A percentile compares a stretch with the other conserved stretches of the same genome.
These are phyloP conservation scores for Leptographium radiaticola DNA, from an alignment of 2,329 filamentous ascomycete species.

Conservation along the genomic window DNA sequence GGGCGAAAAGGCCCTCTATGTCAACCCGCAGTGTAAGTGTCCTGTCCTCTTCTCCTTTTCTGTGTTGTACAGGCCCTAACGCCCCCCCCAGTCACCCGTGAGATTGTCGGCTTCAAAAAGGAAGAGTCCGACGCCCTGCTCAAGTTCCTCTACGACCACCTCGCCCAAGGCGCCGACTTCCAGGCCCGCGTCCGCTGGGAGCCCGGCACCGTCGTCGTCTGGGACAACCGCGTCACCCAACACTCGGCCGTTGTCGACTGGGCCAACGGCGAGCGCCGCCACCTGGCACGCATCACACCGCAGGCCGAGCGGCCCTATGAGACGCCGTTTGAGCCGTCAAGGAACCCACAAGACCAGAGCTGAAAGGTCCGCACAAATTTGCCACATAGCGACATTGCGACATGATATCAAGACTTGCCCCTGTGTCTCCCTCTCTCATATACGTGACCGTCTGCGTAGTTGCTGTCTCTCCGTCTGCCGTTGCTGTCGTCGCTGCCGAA, in stretches of 20 bases:
- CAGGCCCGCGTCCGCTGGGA: slow-evolving; percentile 68
- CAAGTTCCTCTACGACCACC: slow-evolving; percentile 66
- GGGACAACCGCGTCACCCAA: slow-evolving; percentile 72
- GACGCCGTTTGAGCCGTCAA: slow-evolving; percentile 36
- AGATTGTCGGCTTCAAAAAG: slow-evolving; percentile 73
- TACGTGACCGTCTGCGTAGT: neutral
- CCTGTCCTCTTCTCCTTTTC: neutral
- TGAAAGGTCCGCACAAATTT: neutral
- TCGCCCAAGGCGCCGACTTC: slow-evolving; percentile 58
- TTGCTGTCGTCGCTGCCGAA: slow-evolving; percentile 5
- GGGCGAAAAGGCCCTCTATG: slow-evolving; percentile 70
- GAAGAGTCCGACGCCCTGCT: slow-evolving; percentile 71
- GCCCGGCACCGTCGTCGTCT: slow-evolving; percentile 68
- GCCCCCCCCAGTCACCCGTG: slow-evolving; percentile 49
- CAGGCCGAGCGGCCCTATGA: slow-evolving; percentile 69
- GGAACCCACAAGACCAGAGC: neutral
- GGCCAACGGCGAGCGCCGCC: slow-evolving; percentile 64
- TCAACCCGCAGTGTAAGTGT: slow-evolving; percentile 69
- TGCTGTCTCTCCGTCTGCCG: slow-evolving; percentile 2
- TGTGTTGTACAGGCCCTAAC: too few relatives aligned
- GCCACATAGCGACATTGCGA: slow-evolving; percentile 1
- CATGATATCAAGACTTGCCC: slow-evolving; percentile 1
- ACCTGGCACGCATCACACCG: slow-evolving; percentile 70
- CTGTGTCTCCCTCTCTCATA: neutral
- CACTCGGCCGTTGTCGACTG: slow-evolving; percentile 75